These are phyloP conservation scores for Colletotrichum somersetense DNA, from an alignment of 2,329 filamentous ascomycete genomes.

Conservation along the genomic window DNA sequence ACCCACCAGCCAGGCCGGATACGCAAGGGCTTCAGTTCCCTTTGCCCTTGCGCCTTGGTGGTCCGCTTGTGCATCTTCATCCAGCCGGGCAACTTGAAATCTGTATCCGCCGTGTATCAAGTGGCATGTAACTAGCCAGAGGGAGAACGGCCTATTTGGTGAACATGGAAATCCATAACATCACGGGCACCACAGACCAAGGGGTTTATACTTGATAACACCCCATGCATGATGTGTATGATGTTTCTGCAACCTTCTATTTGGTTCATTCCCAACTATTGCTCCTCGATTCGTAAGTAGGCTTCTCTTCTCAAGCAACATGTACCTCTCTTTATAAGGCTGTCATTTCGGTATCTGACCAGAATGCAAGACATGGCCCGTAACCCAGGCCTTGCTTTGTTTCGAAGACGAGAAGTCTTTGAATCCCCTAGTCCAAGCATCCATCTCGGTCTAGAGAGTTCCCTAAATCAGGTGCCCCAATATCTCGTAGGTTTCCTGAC, in stretches of 20 bases:
- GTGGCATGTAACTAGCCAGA: too few relatives aligned
- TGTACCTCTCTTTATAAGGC: neutral
- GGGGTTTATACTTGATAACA: neutral
- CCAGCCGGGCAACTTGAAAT: neutral
- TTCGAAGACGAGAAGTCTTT: neutral
- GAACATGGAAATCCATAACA: neutral
- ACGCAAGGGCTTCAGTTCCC: neutral
- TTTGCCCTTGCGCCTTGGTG: conserved; percentile 4
- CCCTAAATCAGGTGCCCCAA: neutral
- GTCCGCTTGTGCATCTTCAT: neutral
- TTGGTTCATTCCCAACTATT: neutral
- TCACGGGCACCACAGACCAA: neutral
- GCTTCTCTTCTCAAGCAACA: neutral
- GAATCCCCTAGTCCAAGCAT: neutral
- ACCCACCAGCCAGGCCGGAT: neutral
- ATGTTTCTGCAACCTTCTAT: neutral
- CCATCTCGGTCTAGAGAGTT: neutral
- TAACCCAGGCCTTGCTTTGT: neutral
- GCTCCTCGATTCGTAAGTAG: neutral
- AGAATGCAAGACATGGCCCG: neutral
- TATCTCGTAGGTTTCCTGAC: neutral
- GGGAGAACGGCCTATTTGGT: neutral
- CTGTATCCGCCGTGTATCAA: too few relatives aligned
- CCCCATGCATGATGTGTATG: too few relatives aligned
- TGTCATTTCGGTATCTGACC: neutral